Evolutionary conservation across 495 filamentous ascomycete genomes (phyloP), one percentile per base, ranked within the genome.

Genomic region (Xylaria palmicola): DNA sequence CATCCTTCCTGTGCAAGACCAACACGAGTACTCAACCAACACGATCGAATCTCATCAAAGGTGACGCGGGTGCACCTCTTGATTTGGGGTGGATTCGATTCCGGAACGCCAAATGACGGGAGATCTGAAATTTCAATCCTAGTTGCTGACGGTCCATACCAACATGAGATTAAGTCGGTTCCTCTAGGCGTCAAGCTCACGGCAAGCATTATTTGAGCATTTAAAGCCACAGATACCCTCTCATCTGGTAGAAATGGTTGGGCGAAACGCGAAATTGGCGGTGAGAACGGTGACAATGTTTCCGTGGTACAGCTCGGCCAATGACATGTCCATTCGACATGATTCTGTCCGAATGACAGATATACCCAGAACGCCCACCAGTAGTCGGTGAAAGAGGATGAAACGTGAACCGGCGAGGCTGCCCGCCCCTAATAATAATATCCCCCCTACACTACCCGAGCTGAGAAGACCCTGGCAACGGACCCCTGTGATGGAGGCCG

Each of bases 201-300:
- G 39, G 13, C 27, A 37, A 26, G n/a, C 30, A 36, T 52, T 15
- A 52, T 52, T 12, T 52, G 24, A 19, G 10, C 36, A n/a, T 13
- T 13, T 29, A 26, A 56, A 19, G 36, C 41, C 3, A 34, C 36
- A 32, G 15, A 27, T 29, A n/a, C n/a, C n/a, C 20, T 20, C 4
- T n/a, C 8, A 13, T 41, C 7, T 12, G 52, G 40, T 20, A 32
- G 30, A 49, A 58, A 15, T 49, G 27, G n/a, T 34, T 40, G 20
- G 17, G 45, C 34, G 45, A 50, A 36, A 32, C 8, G 43, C 26
- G 43, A 10, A 20, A 52, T 60, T 60, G 34, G 57, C 57, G 57
- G 57, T 54, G 34, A 61, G 48, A 27, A 39, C 22, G 29, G 9
- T 17, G 17, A 22, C 27, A 29, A 48, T 15, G 15, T 7, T 29